Conservation (phyloP, 805 yeast species). For the Pichia phayaonensis region DNA sequence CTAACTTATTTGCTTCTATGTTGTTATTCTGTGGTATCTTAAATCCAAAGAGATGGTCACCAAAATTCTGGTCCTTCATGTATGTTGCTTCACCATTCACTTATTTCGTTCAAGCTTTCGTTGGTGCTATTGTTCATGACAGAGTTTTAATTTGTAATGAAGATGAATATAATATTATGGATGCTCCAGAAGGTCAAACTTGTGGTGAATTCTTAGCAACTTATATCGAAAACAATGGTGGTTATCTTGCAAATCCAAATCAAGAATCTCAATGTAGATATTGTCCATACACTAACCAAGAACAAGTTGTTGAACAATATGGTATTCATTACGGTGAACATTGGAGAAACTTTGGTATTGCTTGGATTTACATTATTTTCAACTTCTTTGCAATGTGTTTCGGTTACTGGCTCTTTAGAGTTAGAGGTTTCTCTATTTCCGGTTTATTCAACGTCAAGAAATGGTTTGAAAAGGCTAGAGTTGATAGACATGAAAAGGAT, state of each 20-base stretch:
- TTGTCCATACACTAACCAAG: conserved; percentile 38
- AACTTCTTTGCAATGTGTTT: conserved; percentile 37
- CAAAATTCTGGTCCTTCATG: conserved; percentile 80
- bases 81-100: conserved; percentile 64
- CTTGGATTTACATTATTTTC: conserved; percentile 49
- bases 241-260: conserved; percentile 48
- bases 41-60: conserved; percentile 51
- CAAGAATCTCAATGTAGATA: conserved; percentile 42
- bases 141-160: conserved; percentile 40
- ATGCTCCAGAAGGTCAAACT: conserved; percentile 59
- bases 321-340: conserved; percentile 38
- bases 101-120: conserved; percentile 55
- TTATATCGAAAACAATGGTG: conserved; percentile 38
- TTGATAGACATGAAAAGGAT: conserved; percentile 42
- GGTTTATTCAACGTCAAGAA: conserved; percentile 29
- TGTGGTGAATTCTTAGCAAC: conserved; percentile 46
- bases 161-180: conserved; percentile 40
- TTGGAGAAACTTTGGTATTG: conserved; percentile 64
- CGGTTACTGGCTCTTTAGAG: conserved; percentile 32
- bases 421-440: conserved; percentile 29
- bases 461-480: conserved; percentile 35
- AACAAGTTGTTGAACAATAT: conserved; percentile 36
- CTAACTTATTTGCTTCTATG: conserved; percentile 49
- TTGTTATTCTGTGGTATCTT: conserved; percentile 63
- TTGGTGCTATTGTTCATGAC: conserved; percentile 42